A percentile compares a stretch with the other conserved stretches of the same genome.
Conservation (phyloP, 75 land plant species). For the Adiantum capillusveneris region DNA sequence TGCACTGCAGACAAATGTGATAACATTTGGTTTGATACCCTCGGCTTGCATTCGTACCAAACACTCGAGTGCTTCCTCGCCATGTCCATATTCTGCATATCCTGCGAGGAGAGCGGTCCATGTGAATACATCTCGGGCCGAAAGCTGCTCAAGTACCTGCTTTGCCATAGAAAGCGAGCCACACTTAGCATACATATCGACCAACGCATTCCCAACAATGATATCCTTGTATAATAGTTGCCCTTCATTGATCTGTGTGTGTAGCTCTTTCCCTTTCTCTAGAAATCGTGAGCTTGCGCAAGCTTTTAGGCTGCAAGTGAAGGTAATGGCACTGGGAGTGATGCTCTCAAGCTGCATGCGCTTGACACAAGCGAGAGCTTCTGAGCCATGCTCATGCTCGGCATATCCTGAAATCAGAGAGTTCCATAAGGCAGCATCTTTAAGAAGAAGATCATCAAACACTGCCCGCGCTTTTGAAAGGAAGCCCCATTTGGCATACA, state of each 20-base stretch:
- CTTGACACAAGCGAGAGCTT: slow-evolving; percentile 3
- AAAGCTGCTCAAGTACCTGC: slow-evolving; percentile 53
- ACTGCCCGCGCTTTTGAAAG: neutral
- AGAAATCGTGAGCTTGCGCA: slow-evolving; percentile 10
- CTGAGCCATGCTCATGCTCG: slow-evolving; percentile 6
- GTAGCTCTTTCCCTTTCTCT: slow-evolving; percentile 31
- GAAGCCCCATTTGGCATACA: neutral
- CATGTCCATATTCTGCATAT: slow-evolving; percentile 28
- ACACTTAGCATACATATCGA: slow-evolving; percentile 48
- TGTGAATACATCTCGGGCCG: slow-evolving; percentile 45
- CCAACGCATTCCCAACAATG: slow-evolving; percentile 35
- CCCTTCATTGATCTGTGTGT: slow-evolving; percentile 26
- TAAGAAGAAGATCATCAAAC: neutral
- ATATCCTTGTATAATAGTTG: slow-evolving; percentile 8
- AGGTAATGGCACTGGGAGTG: slow-evolving; percentile 19
- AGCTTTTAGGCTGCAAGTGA: slow-evolving; percentile 32
- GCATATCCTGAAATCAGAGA: slow-evolving; percentile 9
- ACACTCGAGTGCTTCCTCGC: slow-evolving; percentile 24
- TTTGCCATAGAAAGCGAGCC: slow-evolving; percentile 22
- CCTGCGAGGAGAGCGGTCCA: slow-evolving; percentile 65
- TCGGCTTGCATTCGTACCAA: slow-evolving; percentile 33
- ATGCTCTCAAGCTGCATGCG: slow-evolving; percentile 4
- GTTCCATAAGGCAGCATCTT: slow-evolving; percentile 4
- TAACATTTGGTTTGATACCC: slow-evolving; percentile 34
- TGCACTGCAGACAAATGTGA: slow-evolving; percentile 44